A percentile compares a stretch with the other conserved stretches of the same genome.
Evolutionary conservation across 306 rosid genomes (phyloP).

Genomic region (Acacia crassicarpa): DNA sequence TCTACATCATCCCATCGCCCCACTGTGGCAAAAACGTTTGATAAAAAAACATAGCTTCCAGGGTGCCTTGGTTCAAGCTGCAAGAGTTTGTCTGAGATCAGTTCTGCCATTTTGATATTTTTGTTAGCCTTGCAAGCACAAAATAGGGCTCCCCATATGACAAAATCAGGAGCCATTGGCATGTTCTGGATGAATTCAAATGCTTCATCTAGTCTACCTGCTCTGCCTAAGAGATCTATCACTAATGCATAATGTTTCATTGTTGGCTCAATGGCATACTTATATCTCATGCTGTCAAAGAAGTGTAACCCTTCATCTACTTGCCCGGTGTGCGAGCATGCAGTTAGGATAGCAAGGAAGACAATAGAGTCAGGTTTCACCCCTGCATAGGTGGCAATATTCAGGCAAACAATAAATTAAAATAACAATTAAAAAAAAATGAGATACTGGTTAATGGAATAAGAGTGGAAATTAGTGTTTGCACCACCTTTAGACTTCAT

Average conservation of each 20-base stretch:
- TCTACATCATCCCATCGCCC: slow-evolving; percentile 24
- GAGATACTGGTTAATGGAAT: not conserved
- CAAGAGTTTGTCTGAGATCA: slow-evolving; percentile 10
- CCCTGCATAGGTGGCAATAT: not conserved
- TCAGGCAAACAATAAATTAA: not conserved
- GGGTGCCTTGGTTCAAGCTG: slow-evolving; percentile 19
- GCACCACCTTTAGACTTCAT: slow-evolving; percentile 11
- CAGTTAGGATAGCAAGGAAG: slow-evolving; percentile 17
- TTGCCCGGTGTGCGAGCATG: slow-evolving; percentile 7
- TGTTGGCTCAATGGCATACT: slow-evolving; percentile 1
- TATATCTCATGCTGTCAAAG: slow-evolving; percentile 2
- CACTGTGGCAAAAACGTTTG: not conserved
- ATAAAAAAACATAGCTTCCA: slow-evolving; percentile 16
- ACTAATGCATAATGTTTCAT: slow-evolving; percentile 8
- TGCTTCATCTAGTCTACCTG: slow-evolving; percentile 8
- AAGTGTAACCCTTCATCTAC: not conserved
- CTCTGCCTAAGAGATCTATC: slow-evolving; percentile 10
- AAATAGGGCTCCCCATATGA: slow-evolving; percentile 6
- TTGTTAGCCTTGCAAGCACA: slow-evolving; percentile 9
- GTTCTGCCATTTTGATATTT: slow-evolving; percentile 13
- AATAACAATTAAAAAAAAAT: not conserved
- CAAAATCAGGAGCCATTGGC: slow-evolving; percentile 16
- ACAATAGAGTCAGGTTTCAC: not conserved
- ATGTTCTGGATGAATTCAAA: not conserved
- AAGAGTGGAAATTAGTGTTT: not conserved